Evolutionary conservation across 2,329 filamentous ascomycete species (phyloP).

Genomic region (Colletotrichum cereale): DNA sequence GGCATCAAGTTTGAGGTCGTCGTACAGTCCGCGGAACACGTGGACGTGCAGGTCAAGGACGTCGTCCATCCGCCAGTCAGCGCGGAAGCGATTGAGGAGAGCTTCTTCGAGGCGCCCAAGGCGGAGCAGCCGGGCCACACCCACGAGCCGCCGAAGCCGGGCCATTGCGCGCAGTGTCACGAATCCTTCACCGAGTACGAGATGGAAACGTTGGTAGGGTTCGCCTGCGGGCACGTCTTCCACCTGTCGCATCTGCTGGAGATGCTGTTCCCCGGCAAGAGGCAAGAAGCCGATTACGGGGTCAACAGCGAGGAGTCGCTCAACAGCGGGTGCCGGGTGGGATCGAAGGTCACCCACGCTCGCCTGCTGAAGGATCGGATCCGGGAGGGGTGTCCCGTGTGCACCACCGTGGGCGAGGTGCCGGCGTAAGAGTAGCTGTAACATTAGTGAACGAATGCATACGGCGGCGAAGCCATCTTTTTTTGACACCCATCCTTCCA

Average conservation of each 20-base stretch:
- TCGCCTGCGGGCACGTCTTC: slow-evolving; percentile 85
- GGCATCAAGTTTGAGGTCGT: slow-evolving; percentile 91
- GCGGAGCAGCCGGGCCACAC: slow-evolving; percentile 49
- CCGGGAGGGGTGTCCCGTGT: slow-evolving; percentile 73
- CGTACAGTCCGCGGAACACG: slow-evolving; percentile 56
- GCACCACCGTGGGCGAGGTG: slow-evolving; percentile 46
- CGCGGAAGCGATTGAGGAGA: slow-evolving; percentile 41
- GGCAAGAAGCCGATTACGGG: slow-evolving; percentile 61
- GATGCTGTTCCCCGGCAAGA: slow-evolving; percentile 59
- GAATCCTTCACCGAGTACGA: slow-evolving; percentile 71
- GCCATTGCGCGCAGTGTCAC: slow-evolving; percentile 71
- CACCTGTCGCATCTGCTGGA: slow-evolving; percentile 80
- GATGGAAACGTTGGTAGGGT: slow-evolving; percentile 80
- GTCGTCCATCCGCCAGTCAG: slow-evolving; percentile 43
- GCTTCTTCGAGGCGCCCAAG: slow-evolving; percentile 22
- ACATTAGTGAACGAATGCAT: slow-evolving; percentile 18
- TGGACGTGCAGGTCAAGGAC: slow-evolving; percentile 58
- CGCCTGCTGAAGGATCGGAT: slow-evolving; percentile 80
- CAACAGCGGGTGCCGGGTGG: slow-evolving; percentile 73
- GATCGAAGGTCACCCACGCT: slow-evolving; percentile 89
- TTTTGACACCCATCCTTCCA: not conserved
- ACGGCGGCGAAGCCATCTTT: slow-evolving; percentile 28
- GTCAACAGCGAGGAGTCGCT: slow-evolving; percentile 57
- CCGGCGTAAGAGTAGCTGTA: slow-evolving; percentile 7
- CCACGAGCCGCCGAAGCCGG: slow-evolving; percentile 57